Evolutionary conservation across 768 basidiomycete species (phyloP), one percentile per base, ranked within the genome.

Genomic region (Lactarius trivialis): DNA sequence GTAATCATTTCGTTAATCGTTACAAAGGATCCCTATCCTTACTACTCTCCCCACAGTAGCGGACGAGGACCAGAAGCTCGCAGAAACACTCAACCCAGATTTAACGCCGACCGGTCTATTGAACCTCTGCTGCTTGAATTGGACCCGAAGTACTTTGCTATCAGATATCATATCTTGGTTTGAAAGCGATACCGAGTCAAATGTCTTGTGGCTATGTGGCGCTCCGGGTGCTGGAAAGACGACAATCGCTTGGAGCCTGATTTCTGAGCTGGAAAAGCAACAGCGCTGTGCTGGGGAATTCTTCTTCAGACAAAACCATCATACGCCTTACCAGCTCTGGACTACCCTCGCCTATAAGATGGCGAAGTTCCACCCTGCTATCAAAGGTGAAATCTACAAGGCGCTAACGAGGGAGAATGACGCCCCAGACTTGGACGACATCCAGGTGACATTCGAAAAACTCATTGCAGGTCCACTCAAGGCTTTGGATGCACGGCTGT

Each of bases 171-270:
- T 7, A 34, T 11, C 17, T 19, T 64, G 65, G 65, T 33, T 66
- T 9, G 55, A 66, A 24, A 34, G 56, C 43, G 7, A 17, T 19
- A 12, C 32, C 4, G 33, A 53, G 11, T 43, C 65, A 15, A 66
- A 66, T 45, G 36, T 66, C 1, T 30, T 66, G 9, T 64, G 62
- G 65, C 57, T 66, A n/a, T 11, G 32, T 24, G 65, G 65, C 57
- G 62, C 57, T 36, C 62, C 65, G 2, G 65, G 65, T 2, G 41
- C 65, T 2, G 65, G 65, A 21, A 66, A 66, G 45, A 64, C 65
- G 3, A 14, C 58, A 3, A 56, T 66, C 34, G 39, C 58, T 9
- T 63, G 53, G 39, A 64, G 62, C 21, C 17, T 66, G 39, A 55
- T 66, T 15, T 54, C 50, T 14, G 58, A 56, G n/a, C 37, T 66